phyloP scores from a whole-genome alignment of 208 protist species.

The Trypanosoma caninum region DNA sequence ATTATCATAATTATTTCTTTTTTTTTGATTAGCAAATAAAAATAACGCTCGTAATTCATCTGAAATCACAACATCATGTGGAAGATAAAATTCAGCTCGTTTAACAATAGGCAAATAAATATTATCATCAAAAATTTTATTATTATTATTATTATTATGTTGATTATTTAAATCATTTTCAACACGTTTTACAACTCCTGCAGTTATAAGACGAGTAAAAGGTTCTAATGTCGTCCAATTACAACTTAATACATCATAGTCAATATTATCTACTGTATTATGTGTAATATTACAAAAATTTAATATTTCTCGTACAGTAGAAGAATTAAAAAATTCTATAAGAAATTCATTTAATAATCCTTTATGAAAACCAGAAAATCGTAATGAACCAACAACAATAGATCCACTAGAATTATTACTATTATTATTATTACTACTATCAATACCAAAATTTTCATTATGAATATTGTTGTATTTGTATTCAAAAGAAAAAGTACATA shows the following conservation, averaged over 20 bases:
- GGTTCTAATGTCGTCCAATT: conserved; percentile 36
- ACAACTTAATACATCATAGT: conserved; percentile 25
- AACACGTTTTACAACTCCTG: conserved; percentile 34
- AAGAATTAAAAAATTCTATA: conserved; percentile 20
- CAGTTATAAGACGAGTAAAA: conserved; percentile 28
- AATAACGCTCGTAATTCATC: conserved; percentile 75
- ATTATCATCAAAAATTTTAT: conserved; percentile 3
- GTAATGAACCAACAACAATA: not conserved
- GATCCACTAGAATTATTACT: not conserved
- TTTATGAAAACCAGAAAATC: conserved; percentile 39
- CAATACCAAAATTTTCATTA: not conserved
- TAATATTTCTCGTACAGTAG: conserved; percentile 22
- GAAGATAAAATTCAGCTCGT: conserved; percentile 46
- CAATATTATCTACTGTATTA: not conserved
- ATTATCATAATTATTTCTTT: no score
- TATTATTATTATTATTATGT: not conserved
- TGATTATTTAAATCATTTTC: not conserved
- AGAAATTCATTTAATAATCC: conserved; percentile 42
- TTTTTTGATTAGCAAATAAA: no score
- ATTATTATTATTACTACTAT: no score
- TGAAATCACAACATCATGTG: conserved; percentile 46
- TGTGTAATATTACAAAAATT: not conserved
- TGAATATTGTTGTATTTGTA: not conserved
- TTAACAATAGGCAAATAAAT: conserved; percentile 38
- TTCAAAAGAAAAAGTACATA: conserved; percentile 22